phyloP scores from a whole-genome alignment of 768 basidiomycete genomes.

The Boletus pseudopeckii region DNA sequence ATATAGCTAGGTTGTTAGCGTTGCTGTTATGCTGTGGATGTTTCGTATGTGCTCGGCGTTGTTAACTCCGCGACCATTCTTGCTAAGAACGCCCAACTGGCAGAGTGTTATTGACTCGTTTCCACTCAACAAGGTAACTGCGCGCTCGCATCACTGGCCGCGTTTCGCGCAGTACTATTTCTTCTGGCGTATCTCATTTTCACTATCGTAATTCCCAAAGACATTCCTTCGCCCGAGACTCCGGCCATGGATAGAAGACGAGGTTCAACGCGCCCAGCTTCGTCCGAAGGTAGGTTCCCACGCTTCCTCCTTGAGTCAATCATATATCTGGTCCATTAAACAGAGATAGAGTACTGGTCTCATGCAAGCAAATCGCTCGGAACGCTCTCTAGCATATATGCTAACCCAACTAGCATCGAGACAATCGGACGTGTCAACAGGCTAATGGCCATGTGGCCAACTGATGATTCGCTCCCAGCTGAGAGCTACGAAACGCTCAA shows the following conservation, averaged over 20 bases:
- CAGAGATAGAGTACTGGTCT: constrained; percentile 78
- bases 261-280: constrained; percentile 59
- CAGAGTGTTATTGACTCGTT: background rate
- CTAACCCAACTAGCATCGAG: constrained; percentile 48
- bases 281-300: constrained; percentile 64
- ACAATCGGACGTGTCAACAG: constrained; percentile 72
- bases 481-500: constrained; percentile 68
- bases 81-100: constrained; percentile 7
- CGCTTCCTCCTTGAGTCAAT: constrained; percentile 13
- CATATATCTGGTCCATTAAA: constrained; percentile 5
- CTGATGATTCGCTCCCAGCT: constrained; percentile 62
- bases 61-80: constrained; percentile 22
- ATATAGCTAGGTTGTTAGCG: background rate
- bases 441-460: constrained; percentile 66
- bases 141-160: background rate
- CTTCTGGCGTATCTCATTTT: background rate
- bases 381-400: constrained; percentile 51
- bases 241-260: constrained; percentile 66
- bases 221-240: background rate
- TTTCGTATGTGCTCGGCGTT: background rate
- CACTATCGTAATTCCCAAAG: background rate
- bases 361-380: constrained; percentile 61
- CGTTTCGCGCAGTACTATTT: constrained; percentile 8
- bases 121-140: constrained; percentile 5
- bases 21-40: background rate